A percentile compares a stretch with the other conserved stretches of the same genome.
phyloP scores from a whole-genome alignment of 768 basidiomycete species.

The Leucogyrophana mollusca region DNA sequence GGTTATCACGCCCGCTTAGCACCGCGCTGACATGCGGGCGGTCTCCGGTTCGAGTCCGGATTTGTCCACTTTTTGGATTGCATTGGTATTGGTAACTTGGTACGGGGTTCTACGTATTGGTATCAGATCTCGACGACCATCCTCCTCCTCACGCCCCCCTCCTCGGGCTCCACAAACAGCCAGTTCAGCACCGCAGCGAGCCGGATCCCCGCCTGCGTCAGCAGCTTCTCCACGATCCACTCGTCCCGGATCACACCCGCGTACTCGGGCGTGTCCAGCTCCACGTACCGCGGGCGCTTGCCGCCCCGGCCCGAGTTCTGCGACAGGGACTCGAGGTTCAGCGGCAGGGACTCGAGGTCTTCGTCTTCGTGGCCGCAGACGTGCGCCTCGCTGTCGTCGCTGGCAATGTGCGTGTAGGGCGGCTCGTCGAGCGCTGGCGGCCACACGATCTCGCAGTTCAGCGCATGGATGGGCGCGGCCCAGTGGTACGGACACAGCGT shows the following conservation, averaged over 20 bases:
- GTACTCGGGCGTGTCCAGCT: constrained; percentile 84
- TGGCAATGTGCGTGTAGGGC: constrained; percentile 31
- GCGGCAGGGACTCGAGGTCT: background rate
- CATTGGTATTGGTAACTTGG: no score
- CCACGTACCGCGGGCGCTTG: constrained; percentile 45
- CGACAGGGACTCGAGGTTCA: background rate
- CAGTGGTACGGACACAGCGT: constrained; percentile 76
- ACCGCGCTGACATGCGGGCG: constrained; percentile 32
- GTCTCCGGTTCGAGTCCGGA: constrained; percentile 40
- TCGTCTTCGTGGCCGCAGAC: constrained; percentile 1
- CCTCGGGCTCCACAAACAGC: constrained; percentile 47
- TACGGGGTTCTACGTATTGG: no score
- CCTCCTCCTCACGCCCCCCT: no score
- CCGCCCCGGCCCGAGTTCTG: constrained; percentile 3
- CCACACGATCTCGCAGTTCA: constrained; percentile 86
- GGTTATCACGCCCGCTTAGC: constrained; percentile 42
- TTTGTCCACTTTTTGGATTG: constrained; percentile 35
- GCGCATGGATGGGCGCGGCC: constrained; percentile 66
- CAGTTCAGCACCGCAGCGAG: constrained; percentile 83
- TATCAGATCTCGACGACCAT: no score
- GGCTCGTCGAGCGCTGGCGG: constrained; percentile 64
- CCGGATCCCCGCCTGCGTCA: constrained; percentile 81
- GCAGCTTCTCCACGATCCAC: constrained; percentile 76
- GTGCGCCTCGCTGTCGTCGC: constrained; percentile 8
- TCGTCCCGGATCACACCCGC: constrained; percentile 62